Evolutionary conservation across 192 early-diverging fungal species (phyloP).

Genomic region (Entophlyctis luteolus): DNA sequence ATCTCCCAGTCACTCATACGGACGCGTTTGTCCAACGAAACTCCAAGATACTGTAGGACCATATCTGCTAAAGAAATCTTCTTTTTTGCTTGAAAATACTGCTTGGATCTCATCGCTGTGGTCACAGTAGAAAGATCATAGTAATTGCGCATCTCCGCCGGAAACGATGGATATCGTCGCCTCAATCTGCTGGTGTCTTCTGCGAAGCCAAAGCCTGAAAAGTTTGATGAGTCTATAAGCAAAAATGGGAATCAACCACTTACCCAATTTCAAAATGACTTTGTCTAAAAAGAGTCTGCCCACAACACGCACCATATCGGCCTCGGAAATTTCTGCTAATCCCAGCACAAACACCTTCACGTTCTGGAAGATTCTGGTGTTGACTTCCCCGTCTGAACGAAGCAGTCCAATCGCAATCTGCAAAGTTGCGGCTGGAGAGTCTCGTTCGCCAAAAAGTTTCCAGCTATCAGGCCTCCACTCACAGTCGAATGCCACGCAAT

Average conservation of each 20-base stretch:
- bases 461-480: conserved; percentile 17
- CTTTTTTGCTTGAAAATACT: conserved; percentile 7
- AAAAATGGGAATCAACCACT: background rate
- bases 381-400: background rate
- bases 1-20: conserved; percentile 18
- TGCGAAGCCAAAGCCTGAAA: conserved; percentile 3
- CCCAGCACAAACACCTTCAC: conserved; percentile 13
- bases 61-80: background rate
- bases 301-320: background rate
- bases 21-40: conserved; percentile 10
- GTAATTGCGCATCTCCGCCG: background rate
- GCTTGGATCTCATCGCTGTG: background rate
- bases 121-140: background rate
- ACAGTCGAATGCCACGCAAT: conserved; percentile 16
- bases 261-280: conserved; percentile 9
- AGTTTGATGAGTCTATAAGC: background rate
- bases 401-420: background rate
- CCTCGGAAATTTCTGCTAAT: background rate
- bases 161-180: conserved; percentile 1
- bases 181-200: conserved; percentile 3
- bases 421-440: conserved; percentile 12
- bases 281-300: background rate
- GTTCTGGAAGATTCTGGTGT: background rate
- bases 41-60: conserved; percentile 1
- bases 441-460: conserved; percentile 7